Base-by-base conservation (phyloP, 1,284 basidiomycete species). In the Coniferiporia weirii region DNA sequence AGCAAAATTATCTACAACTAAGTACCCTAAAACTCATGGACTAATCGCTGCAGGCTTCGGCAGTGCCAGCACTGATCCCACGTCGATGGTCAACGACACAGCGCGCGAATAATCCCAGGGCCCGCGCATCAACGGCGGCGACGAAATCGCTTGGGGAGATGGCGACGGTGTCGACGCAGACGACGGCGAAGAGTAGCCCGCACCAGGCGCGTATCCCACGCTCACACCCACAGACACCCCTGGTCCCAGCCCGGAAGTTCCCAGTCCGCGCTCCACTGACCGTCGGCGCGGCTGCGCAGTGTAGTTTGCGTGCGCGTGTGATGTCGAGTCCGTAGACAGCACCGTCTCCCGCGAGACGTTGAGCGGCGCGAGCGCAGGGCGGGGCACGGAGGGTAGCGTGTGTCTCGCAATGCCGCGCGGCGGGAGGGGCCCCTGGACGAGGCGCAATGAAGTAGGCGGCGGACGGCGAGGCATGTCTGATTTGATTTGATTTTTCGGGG, bases 31-130 rank as follows among this genome's bases (percentile, higher is more conserved):
- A 27, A 12, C 20, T 65, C 64, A 72, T 44, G 64, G 19, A 52
- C 63, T 65, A 40, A 66, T 63, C 8, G 75, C 75, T n/a, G 71
- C 82, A 44, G 79, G 78, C 67, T 77, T 74, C 34, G 79, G 73
- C 51, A 74, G 72, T 43, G 76, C 68, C 58, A 85, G 66, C 57
- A 84, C 60, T 48, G 68, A 70, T 58, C 76, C 77, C 61, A 81
- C 74, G 61, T 83, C 76, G 60, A 83, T 68, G 19, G 65, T 67
- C 44, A 79, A 61, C 15, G 63, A 51, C 46, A 81, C 75, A 54
- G 73, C 74, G 52, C 74, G 70, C 27, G 79, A 77, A 65, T 84
- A 78, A 65, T 84, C 80, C 83, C 84, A 84, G 15, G 82, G 81
- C 0, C 82, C 83, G 20, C 80, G 53, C 20, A 61, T 54, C 54